Evolutionary conservation across 2,329 filamentous ascomycete species (phyloP).

Genomic region (Cadophora gregata): DNA sequence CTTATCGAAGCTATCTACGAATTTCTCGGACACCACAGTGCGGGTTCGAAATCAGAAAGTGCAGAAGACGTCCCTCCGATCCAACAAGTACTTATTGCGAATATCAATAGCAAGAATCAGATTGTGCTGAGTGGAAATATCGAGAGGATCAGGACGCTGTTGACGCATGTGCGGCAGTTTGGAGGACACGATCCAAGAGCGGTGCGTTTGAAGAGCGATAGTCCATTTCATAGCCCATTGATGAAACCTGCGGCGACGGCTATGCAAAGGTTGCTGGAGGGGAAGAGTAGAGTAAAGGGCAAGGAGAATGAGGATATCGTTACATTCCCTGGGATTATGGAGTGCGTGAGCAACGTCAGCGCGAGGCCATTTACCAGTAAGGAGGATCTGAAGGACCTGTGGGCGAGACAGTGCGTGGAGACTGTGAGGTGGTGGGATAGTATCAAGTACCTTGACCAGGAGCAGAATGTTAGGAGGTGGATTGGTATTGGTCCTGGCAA

Average conservation of each 20-base stretch:
- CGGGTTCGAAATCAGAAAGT: slow-evolving; percentile 72
- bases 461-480: slow-evolving; percentile 82
- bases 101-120: slow-evolving; percentile 95
- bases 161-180: slow-evolving; percentile 87
- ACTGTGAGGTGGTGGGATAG: slow-evolving; percentile 96
- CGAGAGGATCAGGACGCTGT: slow-evolving; percentile 77
- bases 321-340: slow-evolving; percentile 74
- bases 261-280: slow-evolving; percentile 72
- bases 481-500: slow-evolving; percentile 93
- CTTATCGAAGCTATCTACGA: slow-evolving; percentile 78
- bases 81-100: slow-evolving; percentile 87
- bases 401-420: slow-evolving; percentile 85
- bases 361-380: slow-evolving; percentile 77
- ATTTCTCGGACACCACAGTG: slow-evolving; percentile 73
- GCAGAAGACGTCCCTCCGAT: slow-evolving; percentile 74
- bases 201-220: slow-evolving; percentile 84
- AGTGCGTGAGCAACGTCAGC: slow-evolving; percentile 86
- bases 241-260: slow-evolving; percentile 84
- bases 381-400: slow-evolving; percentile 76
- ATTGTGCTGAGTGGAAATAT: slow-evolving; percentile 92
- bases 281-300: slow-evolving; percentile 59
- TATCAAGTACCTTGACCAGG: slow-evolving; percentile 85
- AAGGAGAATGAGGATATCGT: slow-evolving; percentile 68
- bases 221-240: slow-evolving; percentile 88
- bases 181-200: slow-evolving; percentile 89